Evolutionary conservation across 768 basidiomycete genomes (phyloP), one percentile per base, ranked within the genome.

Genomic region (Termitomyces sp.): DNA sequence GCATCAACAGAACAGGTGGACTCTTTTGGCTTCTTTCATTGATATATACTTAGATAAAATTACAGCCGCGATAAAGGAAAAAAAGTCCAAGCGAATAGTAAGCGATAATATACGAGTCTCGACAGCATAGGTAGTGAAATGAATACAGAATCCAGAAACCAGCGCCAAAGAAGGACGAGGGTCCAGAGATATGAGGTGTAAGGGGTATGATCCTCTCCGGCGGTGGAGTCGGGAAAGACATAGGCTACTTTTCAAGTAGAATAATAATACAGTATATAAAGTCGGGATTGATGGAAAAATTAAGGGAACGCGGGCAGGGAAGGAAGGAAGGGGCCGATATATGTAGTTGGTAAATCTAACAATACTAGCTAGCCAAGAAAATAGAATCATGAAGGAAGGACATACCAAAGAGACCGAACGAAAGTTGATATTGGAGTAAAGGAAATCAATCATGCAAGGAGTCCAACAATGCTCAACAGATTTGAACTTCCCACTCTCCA

Each of bases 401-500:
- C 41, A 57, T 45, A 57, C 55, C 34, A 47, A 55, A 50, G 44
- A 13, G 53, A 31, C 44, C 34, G 53, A 52, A 46, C 52, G 51
- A 58, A 54, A 59, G 57, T 42, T 41, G 57, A 60, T 13, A 57
- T 15, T 24, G 44, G n/a, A 44, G n/a, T 33, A 45, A 46, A 46
- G 28, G n/a, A 36, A 28, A 24, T 20, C 36, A 28, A 24, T 20
- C 36, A 54, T 20, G 13, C 29, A n/a, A 26, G 29, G 24, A 1
- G 15, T 29, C 34, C 51, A 28, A n/a, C 2, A 4, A 16, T 36
- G 45, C 59, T 75, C 72, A 88, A 70, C 85, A 87, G 52, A 88
- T 74, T 67, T 87, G 82, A 47, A 90, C 86, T 69, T 90, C 87
- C 87, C 88, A 89, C 73, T 88, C 87, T 60, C 87, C 87, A 48